Evolutionary conservation across 2,329 filamentous ascomycete species (phyloP), one percentile per base, ranked within the genome.

Genomic region (Parascedosporium putredinis): DNA sequence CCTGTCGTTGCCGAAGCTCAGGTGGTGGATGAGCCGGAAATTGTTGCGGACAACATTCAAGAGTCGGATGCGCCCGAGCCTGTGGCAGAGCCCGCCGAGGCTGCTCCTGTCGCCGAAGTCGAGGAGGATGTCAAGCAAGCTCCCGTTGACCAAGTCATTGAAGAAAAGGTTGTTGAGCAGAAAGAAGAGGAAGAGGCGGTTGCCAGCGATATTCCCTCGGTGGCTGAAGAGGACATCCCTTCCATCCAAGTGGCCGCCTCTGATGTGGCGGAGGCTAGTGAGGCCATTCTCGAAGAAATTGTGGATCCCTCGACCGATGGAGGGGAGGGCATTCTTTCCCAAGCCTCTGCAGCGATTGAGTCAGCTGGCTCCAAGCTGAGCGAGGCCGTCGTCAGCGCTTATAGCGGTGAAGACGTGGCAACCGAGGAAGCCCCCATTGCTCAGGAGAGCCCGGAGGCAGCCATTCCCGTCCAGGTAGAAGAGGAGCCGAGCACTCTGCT

Each of bases 121-220:
- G 68, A 70, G 36, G 66, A 58, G 1, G 64, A 61, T 4, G 58
- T 62, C 10, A 31, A 31, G 27, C 7, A 31, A 6, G 6, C 27
- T 31, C 27, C 27, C 12, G 12, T 12, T 31, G n/a, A n/a, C n/a
- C n/a, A n/a, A n/a, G n/a, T n/a, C n/a, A 31, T 31, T 31, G 27
- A 42, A 20, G 20, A 24, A 3, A 22, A 16, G 12, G 2, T 10
- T 14, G 38, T 22, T 24, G 20, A 16, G 20, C 60, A 67, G 48
- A 57, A 60, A 12, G 60, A 58, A 16, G 54, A 60, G 6, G 64
- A 67, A n/a, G 63, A 59, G 0, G 54, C 61, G 2, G 57, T 50
- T 8, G 55, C 57, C 12, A 60, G 55, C 1, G 50, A 56, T 1
- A 50, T 44, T 7, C 55, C 53, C 40, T 52, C 54, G n/a, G 44